These are phyloP conservation scores for Nannochloropsis gaditana DNA, from an alignment of 108 stramenopile genomes.

Conservation along the genomic window DNA sequence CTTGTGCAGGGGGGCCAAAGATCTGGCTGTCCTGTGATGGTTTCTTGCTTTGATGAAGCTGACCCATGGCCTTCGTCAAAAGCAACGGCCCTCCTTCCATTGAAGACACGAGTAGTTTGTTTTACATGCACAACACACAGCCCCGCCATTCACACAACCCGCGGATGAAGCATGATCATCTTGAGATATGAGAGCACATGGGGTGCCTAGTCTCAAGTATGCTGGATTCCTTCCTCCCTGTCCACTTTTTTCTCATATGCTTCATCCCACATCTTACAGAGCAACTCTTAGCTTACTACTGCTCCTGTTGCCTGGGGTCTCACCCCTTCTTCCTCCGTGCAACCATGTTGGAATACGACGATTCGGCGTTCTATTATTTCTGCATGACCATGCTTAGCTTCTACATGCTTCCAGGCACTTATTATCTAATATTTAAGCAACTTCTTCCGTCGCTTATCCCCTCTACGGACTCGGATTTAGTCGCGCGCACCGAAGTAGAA, in stretches of 20 bases:
- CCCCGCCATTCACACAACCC: too few relatives aligned
- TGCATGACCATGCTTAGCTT: slow-evolving; percentile 50
- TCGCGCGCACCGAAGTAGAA: slow-evolving; percentile 27
- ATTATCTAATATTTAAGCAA: slow-evolving; percentile 1
- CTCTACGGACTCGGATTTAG: neutral
- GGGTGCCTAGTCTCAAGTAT: too few relatives aligned
- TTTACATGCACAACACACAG: too few relatives aligned
- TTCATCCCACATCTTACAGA: neutral
- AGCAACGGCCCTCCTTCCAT: slow-evolving; percentile 17
- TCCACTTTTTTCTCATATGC: neutral
- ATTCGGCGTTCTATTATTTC: slow-evolving; percentile 58
- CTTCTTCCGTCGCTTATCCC: neutral
- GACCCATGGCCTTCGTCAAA: neutral
- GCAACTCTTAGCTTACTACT: neutral
- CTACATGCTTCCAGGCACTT: slow-evolving; percentile 44
- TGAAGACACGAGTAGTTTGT: neutral
- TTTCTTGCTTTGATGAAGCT: too few relatives aligned
- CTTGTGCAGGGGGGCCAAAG: too few relatives aligned
- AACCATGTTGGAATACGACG: slow-evolving; percentile 56
- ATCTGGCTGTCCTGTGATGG: too few relatives aligned
- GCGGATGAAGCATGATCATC: too few relatives aligned
- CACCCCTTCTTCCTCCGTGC: neutral
- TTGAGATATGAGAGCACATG: too few relatives aligned
- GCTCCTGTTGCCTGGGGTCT: neutral
- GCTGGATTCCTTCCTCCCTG: too few relatives aligned